Base-by-base conservation (phyloP, 2,329 filamentous ascomycete genomes). In the Diplodia corticola region DNA sequence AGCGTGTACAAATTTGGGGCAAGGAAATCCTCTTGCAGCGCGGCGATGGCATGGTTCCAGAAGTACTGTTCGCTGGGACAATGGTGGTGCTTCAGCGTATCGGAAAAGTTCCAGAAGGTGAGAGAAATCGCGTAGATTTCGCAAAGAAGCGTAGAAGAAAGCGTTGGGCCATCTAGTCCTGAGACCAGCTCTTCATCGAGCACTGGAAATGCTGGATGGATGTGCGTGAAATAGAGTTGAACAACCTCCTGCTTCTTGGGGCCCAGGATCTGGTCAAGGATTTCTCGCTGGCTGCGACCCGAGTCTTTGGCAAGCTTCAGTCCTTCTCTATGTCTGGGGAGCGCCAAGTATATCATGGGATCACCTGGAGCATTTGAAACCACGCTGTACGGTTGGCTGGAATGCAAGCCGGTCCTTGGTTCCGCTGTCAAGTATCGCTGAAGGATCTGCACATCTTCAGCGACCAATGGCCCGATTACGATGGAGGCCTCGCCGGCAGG, bases 301-400 rank as follows among this genome's bases (percentile, higher is more conserved):
- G 78, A 77, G 5, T 74, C 72, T 40, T 71, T 72, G 30, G 72
- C 72, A 2, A 73, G 73, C 12, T 71, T 73, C n/a, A 79, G 67
- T 5, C 83, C 83, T 66, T 81, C 80, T 60, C 83, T 79, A 60
- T 81, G 80, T 46, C 82, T 76, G 10, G 83, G 82, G 3, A 85
- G 81, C 5, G 82, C 83, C 9, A 78, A 71, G 59, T 80, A 80
- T 2, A 80, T 73, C 6, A 80, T 75, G 4, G 78, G 75, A 55
- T 79, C 73, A 22, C 80, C 76, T 5, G 72, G 69, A 63, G 76
- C 80, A 63, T 80, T 83, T 1, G 81, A 82, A 35, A 85, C 80
- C 7, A 83, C 81, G 54, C 83, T 82, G 67, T 85, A 85, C 17
- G 79, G 80, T 33, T 79, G 80, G 7, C 22, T 40, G 13, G 73